Evolutionary conservation across 768 basidiomycete species (phyloP), one percentile per base, ranked within the genome.

Genomic region (Rhizopogon rudus): DNA sequence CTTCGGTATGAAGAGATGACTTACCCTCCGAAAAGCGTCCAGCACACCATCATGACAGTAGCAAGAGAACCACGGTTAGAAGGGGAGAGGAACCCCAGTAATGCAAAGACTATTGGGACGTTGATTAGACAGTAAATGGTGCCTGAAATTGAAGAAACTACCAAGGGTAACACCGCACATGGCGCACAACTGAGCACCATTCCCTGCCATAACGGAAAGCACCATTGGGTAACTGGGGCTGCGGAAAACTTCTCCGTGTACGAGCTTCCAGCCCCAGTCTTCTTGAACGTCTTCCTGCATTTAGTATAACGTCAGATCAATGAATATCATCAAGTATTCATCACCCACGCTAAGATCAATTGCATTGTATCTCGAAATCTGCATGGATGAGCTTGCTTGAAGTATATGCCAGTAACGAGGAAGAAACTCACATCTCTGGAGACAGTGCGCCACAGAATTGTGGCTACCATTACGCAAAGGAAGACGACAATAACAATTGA

Each of bases 211-310:
- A 39, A 93, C 81, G 3, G 93, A 86, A 7, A 98, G 74, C 7
- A 87, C 59, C 78, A 94, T 82, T 0, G 93, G 84, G 52, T 86
- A 79, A 44, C 73, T 73, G 1, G 96, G 96, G 1, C 86, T 76
- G 20, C 96, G 83, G 78, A 98, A 98, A 16, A 98, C 91, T 71
- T 98, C 96, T 20, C 93, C 94, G 61, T 97, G 93, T 22, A 98
- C 86, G 16, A 98, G 81, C 66, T 98, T 98, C 96, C 96, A 98
- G 2, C 96, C 96, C 82, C 88, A 96, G 62, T 98, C 96, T 73
- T 98, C 96, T 70, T 95, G 93, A 2, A 97, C 90, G 63, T 96
- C 93, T 65, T 96, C 93, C 90, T 93, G 60, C 35, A 54, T 33
- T 33, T 25, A 2, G 37, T 33, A 44, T 7, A 16, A 55, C 17